phyloP scores from a whole-genome alignment of 2,329 filamentous ascomycete genomes.

The Cordyceps tenuipes region DNA sequence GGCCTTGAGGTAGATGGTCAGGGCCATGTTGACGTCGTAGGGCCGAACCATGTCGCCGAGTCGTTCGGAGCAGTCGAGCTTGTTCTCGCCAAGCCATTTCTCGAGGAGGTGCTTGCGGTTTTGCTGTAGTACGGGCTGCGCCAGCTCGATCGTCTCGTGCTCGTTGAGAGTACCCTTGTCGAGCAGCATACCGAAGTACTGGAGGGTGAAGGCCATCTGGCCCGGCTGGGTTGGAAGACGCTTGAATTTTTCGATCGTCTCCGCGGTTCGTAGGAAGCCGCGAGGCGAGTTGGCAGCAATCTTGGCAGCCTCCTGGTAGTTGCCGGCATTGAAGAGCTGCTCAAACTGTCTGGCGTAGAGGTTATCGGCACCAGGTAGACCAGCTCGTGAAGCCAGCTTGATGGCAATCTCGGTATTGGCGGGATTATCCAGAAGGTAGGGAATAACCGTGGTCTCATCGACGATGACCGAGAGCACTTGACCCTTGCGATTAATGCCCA shows the following conservation, averaged over 20 bases:
- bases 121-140: conserved; percentile 84
- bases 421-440: conserved; percentile 92
- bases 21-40: conserved; percentile 80
- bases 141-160: conserved; percentile 89
- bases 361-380: conserved; percentile 87
- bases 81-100: conserved; percentile 96
- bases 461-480: conserved; percentile 92
- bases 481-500: conserved; percentile 95
- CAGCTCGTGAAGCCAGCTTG: conserved; percentile 90
- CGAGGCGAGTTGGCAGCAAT: conserved; percentile 93
- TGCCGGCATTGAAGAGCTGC: conserved; percentile 68
- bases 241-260: conserved; percentile 97
- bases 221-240: conserved; percentile 69
- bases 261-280: conserved; percentile 86
- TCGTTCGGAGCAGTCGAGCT: conserved; percentile 92
- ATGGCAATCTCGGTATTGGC: conserved; percentile 90
- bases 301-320: conserved; percentile 85
- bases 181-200: conserved; percentile 95
- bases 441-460: conserved; percentile 83
- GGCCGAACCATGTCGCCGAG: conserved; percentile 88
- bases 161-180: conserved; percentile 92
- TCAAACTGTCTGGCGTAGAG: conserved; percentile 92
- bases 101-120: conserved; percentile 92
- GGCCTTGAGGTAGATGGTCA: conserved; percentile 84
- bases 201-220: conserved; percentile 87